Evolutionary conservation across 2,329 filamentous ascomycete genomes (phyloP).

Genomic region (Pseudogymnoascus sp.): DNA sequence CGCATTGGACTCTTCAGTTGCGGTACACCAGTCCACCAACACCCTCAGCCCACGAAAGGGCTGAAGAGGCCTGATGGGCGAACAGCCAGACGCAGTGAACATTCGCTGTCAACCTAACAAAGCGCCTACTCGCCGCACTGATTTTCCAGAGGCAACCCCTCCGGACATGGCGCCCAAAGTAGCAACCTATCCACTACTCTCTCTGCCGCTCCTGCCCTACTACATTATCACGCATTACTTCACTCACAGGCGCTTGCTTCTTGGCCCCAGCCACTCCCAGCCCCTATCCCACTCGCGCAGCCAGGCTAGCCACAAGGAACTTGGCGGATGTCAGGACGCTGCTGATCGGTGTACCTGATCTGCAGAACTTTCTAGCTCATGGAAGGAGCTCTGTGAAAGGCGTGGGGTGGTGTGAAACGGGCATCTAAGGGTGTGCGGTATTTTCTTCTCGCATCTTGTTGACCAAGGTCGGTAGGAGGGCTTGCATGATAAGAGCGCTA

Average conservation of each 20-base stretch:
- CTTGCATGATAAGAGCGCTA: background rate
- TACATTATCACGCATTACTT: background rate
- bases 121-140: background rate
- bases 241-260: background rate
- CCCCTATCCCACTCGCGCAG: background rate
- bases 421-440: background rate
- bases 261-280: background rate
- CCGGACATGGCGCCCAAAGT: background rate
- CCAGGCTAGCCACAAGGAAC: background rate
- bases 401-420: background rate
- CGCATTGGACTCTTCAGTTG: background rate
- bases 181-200: background rate
- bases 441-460: background rate
- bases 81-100: background rate
- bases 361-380: conserved; percentile 1
- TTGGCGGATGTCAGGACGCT: background rate
- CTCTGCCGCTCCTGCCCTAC: background rate
- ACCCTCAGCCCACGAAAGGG: background rate
- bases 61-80: background rate
- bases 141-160: background rate
- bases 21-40: background rate
- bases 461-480: background rate
- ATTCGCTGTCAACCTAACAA: background rate
- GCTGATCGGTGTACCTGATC: conserved; percentile 4
- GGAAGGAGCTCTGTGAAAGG: background rate